Conservation (phyloP, 345 rosid genomes). For the Limnanthes douglasii region DNA sequence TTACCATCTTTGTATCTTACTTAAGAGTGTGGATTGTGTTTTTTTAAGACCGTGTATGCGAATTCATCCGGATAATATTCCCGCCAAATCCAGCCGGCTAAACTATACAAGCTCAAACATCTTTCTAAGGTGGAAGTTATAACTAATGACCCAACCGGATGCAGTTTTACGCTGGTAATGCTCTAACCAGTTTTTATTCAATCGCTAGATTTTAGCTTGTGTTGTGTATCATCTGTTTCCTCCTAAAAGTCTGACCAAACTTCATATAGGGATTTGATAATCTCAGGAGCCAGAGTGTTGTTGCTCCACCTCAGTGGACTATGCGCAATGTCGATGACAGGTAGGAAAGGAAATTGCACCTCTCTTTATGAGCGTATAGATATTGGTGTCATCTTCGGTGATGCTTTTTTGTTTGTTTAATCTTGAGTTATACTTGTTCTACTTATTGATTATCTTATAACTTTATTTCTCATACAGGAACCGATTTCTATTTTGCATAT, state of each 20-base stretch:
- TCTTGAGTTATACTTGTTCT: neutral
- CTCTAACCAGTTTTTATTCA: neutral
- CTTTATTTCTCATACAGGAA: constrained; percentile 30
- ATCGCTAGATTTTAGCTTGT: too few species aligned
- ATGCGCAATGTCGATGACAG: constrained; percentile 97
- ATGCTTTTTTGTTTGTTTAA: neutral
- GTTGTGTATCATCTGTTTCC: neutral
- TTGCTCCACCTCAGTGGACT: constrained; percentile 96
- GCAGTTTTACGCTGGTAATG: constrained; percentile 86
- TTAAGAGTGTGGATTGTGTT: too few species aligned
- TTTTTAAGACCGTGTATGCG: too few species aligned
- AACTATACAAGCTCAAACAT: constrained; percentile 91
- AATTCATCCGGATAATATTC: constrained; percentile 3
- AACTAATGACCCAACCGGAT: constrained; percentile 92
- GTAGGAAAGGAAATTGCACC: constrained; percentile 13
- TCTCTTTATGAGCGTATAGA: neutral
- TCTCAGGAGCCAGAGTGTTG: constrained; percentile 92
- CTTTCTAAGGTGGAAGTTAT: constrained; percentile 90
- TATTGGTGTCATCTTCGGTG: constrained; percentile 1
- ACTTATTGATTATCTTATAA: neutral
- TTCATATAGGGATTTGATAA: constrained; percentile 88
- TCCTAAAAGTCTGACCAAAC: constrained; percentile 11
- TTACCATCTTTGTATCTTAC: constrained; percentile 7
- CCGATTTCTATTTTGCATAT: constrained; percentile 55
- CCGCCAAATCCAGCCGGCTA: constrained; percentile 54